These are phyloP conservation scores for Pythium sukuiense DNA, from an alignment of 352 stramenopile species.

Conservation along the genomic window DNA sequence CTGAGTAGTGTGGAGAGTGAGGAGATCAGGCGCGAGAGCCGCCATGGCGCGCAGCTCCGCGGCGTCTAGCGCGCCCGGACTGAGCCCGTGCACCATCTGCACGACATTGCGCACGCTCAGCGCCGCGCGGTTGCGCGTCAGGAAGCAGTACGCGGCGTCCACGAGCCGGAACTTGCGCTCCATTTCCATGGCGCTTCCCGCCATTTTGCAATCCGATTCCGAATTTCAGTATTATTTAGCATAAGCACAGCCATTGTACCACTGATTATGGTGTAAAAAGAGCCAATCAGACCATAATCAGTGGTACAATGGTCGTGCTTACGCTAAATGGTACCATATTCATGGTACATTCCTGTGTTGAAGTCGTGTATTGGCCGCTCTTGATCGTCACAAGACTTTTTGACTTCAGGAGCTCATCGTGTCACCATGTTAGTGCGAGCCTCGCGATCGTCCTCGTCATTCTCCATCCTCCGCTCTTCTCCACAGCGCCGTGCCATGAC, in stretches of 20 bases:
- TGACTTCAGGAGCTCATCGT: conserved; percentile 16
- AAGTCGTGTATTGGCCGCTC: not conserved
- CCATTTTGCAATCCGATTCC: not conserved
- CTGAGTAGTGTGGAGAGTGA: conserved; percentile 37
- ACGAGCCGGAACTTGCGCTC: conserved; percentile 60
- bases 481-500: conserved; percentile 42
- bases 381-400: not conserved
- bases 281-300: not conserved
- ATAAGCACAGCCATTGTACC: too few species aligned
- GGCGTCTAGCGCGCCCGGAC: conserved; percentile 34
- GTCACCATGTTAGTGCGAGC: conserved; percentile 1
- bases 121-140: conserved; percentile 43
- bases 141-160: conserved; percentile 69
- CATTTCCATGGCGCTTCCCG: conserved; percentile 3
- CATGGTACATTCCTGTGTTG: conserved; percentile 6
- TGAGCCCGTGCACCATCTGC: conserved; percentile 61
- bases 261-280: too few species aligned
- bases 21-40: conserved; percentile 43
- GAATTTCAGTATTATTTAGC: too few species aligned
- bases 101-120: conserved; percentile 56
- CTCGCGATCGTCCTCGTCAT: not conserved
- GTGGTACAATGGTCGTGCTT: conserved; percentile 10
- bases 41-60: conserved; percentile 46
- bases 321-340: conserved; percentile 16
- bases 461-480: not conserved